phyloP scores from a whole-genome alignment of 805 yeast species.

The Saturnispora hagleri region DNA sequence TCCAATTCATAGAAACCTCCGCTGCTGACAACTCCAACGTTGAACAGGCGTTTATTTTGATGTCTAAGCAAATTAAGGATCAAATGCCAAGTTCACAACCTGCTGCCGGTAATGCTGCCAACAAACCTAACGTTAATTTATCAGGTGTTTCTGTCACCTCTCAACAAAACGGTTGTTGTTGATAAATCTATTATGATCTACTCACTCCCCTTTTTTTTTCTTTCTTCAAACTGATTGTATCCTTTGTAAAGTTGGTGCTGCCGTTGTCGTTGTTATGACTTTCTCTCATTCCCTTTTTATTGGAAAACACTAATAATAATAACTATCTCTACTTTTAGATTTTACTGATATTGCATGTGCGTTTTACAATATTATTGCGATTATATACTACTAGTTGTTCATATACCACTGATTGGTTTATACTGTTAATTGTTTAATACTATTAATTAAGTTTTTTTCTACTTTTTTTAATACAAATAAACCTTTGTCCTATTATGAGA shows the following conservation, averaged over 20 bases:
- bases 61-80: constrained; percentile 97
- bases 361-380: neutral
- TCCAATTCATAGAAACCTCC: constrained; percentile 93
- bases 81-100: constrained; percentile 69
- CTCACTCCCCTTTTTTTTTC: neutral
- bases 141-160: constrained; percentile 53
- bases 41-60: constrained; percentile 95
- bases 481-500: too few species aligned
- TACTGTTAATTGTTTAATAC: neutral
- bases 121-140: constrained; percentile 61
- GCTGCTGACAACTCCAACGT: constrained; percentile 94
- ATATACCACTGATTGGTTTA: neutral
- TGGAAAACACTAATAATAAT: neutral
- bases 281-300: neutral
- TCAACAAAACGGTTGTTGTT: constrained; percentile 42
- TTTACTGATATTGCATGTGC: neutral
- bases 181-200: constrained; percentile 4
- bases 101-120: constrained; percentile 27
- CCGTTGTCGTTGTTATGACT: neutral
- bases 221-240: neutral
- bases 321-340: neutral
- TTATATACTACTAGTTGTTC: neutral
- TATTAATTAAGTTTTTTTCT: neutral
- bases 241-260: neutral
- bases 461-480: too few species aligned